Conservation (phyloP, 345 rosid species). For the Atalantia buxifolia region DNA sequence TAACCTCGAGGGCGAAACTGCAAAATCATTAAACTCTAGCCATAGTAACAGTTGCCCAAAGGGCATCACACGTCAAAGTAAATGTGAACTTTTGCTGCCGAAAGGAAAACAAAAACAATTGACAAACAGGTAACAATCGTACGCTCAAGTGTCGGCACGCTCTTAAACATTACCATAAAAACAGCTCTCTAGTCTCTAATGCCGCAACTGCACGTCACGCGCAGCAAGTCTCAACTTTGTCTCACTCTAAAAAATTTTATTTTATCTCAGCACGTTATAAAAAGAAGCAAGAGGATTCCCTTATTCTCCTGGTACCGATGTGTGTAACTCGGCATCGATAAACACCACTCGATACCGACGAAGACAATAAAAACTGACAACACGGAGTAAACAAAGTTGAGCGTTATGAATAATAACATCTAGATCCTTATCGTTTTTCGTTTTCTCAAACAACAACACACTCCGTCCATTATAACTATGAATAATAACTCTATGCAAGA, state of each 20-base stretch:
- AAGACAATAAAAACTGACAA: background rate
- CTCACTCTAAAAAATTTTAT: background rate
- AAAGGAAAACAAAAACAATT: background rate
- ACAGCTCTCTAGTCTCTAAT: background rate
- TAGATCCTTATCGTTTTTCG: too few species aligned
- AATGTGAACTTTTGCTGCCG: background rate
- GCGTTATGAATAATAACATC: too few species aligned
- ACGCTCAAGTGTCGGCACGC: background rate
- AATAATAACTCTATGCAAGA: too few species aligned
- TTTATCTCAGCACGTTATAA: background rate
- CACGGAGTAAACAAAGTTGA: too few species aligned
- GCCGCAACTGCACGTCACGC: background rate
- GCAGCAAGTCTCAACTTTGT: background rate
- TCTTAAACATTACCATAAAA: background rate
- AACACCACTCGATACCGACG: background rate
- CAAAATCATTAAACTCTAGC: background rate
- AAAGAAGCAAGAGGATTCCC: background rate
- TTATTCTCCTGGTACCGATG: conserved; percentile 1
- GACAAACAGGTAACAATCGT: background rate
- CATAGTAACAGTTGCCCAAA: background rate
- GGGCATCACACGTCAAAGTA: background rate
- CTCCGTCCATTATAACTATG: too few species aligned
- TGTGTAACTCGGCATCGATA: background rate
- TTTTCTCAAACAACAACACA: too few species aligned
- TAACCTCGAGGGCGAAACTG: background rate